These are phyloP conservation scores for Pholiota conissans DNA, from an alignment of 768 basidiomycete species.

Conservation along the genomic window DNA sequence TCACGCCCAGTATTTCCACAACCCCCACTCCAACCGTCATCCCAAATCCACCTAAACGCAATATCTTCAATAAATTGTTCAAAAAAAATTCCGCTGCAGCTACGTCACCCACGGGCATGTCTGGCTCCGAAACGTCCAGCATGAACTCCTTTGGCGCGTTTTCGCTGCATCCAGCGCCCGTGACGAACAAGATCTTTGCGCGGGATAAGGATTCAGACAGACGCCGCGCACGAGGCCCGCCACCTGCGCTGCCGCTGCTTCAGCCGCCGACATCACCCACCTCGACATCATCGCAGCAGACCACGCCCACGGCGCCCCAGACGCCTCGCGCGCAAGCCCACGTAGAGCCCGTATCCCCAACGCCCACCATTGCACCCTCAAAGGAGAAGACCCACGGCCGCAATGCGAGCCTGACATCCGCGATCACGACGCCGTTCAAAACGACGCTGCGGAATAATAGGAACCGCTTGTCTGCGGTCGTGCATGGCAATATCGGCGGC, in stretches of 20 bases:
- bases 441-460: constrained; percentile 26
- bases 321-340: constrained; percentile 10
- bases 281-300: constrained; percentile 15
- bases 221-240: constrained; percentile 4
- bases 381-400: constrained; percentile 24
- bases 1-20: constrained; percentile 16
- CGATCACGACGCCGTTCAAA: constrained; percentile 26
- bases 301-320: constrained; percentile 17
- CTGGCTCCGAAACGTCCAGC: not conserved
- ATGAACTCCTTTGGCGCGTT: constrained; percentile 15
- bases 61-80: constrained; percentile 74
- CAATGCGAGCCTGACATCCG: constrained; percentile 26
- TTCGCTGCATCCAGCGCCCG: constrained; percentile 18
- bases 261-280: constrained; percentile 15
- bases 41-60: constrained; percentile 44
- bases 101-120: not conserved
- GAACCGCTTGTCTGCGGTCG: constrained; percentile 23
- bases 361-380: constrained; percentile 17
- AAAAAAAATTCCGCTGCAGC: constrained; percentile 37
- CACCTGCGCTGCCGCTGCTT: constrained; percentile 9
- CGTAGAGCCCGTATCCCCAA: constrained; percentile 16
- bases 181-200: constrained; percentile 12
- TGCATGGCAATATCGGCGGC: constrained; percentile 6
- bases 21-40: constrained; percentile 21
- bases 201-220: not conserved